Evolutionary conservation across 768 basidiomycete species (phyloP), one percentile per base, ranked within the genome.

Genomic region (Suillus variegatus): DNA sequence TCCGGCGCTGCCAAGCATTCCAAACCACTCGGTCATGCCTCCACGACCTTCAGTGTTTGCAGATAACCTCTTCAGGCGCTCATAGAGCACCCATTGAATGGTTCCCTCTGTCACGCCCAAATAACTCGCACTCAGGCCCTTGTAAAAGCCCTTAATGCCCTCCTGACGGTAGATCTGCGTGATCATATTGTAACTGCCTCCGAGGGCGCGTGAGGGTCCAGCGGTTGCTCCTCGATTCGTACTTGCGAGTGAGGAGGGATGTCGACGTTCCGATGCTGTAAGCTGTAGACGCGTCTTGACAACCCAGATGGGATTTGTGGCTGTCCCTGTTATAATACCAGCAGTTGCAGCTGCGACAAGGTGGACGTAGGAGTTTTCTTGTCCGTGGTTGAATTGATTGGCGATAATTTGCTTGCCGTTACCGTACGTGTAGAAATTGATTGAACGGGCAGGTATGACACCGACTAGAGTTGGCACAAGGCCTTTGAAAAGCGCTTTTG

Each of bases 251-350:
- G 70, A 44, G 16, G 65, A 57, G 18, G 65, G 61, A 2, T 69
- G 68, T 32, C 66, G 73, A 2, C 68, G 74, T 43, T 74, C 73
- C 22, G 73, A 74, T n/a, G 81, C 77, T 3, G 78, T 80, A 18
- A 99, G 86, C 74, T 99, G 97, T 62, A 99, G 72, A 8, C 97
- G 89, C 52, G 97, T 99, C 78, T 99, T 99, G 66, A 99, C 94
- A 56, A 99, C 97, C 97, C 97, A 99, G 32, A 99, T 97, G 0
- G 97, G 97, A 76, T 99, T 99, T 25, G 97, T 99, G 13, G 88
- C 94, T 0, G 94, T 90, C 6, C 95, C 87, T 0, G 97, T 99
- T 40, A 83, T 81, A 68, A 99, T 81, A 0, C 97, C 96, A 1
- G 97, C 97, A 12, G 88, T 73, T 0, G 93, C 91, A 1, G 96